Evolutionary conservation across 2,329 filamentous ascomycete genomes (phyloP).

Genomic region (Lojkania enalia): DNA sequence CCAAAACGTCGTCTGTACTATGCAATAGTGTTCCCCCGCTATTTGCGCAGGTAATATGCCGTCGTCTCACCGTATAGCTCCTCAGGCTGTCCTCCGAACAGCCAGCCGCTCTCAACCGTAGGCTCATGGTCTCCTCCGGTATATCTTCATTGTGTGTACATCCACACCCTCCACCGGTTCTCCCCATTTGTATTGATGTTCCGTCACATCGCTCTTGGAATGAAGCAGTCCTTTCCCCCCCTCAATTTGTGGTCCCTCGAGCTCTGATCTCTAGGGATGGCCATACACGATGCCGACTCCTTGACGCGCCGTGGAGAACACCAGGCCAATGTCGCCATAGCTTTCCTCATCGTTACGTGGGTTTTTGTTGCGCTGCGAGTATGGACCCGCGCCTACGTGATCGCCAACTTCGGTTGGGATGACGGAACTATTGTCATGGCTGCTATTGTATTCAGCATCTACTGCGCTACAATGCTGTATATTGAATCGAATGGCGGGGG

Average conservation of each 20-base stretch:
- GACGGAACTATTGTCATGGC: conserved; percentile 48
- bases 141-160: neutral
- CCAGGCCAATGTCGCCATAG: conserved; percentile 32
- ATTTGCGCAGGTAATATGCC: neutral
- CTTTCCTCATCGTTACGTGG: conserved; percentile 45
- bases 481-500: conserved; percentile 38
- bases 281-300: conserved; percentile 17
- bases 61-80: conserved; percentile 9
- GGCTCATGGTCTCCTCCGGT: too few relatives aligned
- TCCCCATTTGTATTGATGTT: too few relatives aligned
- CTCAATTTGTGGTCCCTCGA: neutral
- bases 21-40: neutral
- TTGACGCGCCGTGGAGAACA: conserved; percentile 25
- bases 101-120: conserved; percentile 1
- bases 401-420: conserved; percentile 50
- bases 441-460: conserved; percentile 43
- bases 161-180: too few relatives aligned
- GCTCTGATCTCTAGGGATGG: conserved; percentile 24
- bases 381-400: conserved; percentile 46
- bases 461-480: conserved; percentile 31
- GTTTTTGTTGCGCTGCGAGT: conserved; percentile 44
- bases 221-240: neutral
- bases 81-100: conserved; percentile 2
- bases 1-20: conserved; percentile 4
- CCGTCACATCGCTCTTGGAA: too few relatives aligned